Conservation (phyloP, 116 monocot genomes). For the Posidonia oceanica region DNA sequence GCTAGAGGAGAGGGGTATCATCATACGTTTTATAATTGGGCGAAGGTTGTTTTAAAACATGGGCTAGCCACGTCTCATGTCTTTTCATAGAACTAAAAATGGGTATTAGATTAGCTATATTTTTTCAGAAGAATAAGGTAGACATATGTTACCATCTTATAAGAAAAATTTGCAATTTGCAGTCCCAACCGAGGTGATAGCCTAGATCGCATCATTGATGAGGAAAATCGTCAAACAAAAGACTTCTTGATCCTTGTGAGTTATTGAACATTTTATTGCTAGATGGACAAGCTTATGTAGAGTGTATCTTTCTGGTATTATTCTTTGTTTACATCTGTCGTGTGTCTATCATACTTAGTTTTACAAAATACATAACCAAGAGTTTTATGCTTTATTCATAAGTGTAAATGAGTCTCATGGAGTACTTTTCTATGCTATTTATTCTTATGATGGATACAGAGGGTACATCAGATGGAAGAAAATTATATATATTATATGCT, state of each 20-base stretch:
- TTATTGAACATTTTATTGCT: constrained; percentile 1
- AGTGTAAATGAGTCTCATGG: too few relatives aligned
- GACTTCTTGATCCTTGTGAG: constrained; percentile 98
- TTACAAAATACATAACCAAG: too few relatives aligned
- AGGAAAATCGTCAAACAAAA: constrained; percentile 68
- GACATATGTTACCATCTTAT: background rate
- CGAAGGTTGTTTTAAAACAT: constrained; percentile 50
- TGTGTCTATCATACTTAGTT: too few relatives aligned
- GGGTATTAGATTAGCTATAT: too few relatives aligned
- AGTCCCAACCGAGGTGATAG: constrained; percentile 98
- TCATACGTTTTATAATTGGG: constrained; percentile 97
- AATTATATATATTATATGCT: too few relatives aligned
- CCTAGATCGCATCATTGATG: constrained; percentile 84
- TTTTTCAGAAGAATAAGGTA: too few relatives aligned
- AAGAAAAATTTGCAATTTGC: constrained; percentile 15
- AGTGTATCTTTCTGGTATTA: background rate
- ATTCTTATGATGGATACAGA: too few relatives aligned
- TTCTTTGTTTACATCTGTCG: background rate
- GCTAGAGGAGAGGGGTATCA: constrained; percentile 76
- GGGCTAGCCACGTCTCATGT: background rate
- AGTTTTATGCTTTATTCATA: too few relatives aligned
- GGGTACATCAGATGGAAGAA: too few relatives aligned
- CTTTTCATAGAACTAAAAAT: background rate
- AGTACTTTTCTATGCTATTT: too few relatives aligned
- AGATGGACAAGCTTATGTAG: background rate